These are phyloP conservation scores for Danielia oregonensis DNA, from an alignment of 805 yeast genomes.

Conservation along the genomic window DNA sequence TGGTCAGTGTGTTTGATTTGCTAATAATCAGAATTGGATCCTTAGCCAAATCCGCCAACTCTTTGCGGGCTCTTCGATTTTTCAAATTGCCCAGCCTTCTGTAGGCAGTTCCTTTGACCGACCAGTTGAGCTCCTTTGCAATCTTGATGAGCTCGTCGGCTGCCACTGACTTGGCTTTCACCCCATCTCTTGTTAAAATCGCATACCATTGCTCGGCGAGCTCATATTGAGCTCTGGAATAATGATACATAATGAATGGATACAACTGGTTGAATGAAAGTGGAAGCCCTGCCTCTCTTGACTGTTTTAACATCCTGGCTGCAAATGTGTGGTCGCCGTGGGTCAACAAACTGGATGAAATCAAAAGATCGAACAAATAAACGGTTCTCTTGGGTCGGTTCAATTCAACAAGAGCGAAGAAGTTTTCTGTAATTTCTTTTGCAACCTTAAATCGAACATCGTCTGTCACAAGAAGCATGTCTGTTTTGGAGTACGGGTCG, in stretches of 20 bases:
- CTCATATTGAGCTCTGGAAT: constrained; percentile 24
- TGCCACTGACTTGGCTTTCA: constrained; percentile 24
- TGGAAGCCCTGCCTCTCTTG: constrained; percentile 26
- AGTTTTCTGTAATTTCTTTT: constrained; percentile 23
- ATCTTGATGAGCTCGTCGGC: constrained; percentile 28
- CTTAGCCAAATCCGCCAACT: constrained; percentile 10
- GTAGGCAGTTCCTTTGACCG: constrained; percentile 30
- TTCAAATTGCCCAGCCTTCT: constrained; percentile 20
- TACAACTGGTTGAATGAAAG: constrained; percentile 36
- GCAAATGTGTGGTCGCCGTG: constrained; percentile 36
- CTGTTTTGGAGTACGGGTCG: constrained; percentile 13
- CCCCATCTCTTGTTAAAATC: constrained; percentile 29
- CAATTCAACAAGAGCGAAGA: constrained; percentile 12
- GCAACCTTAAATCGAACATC: constrained; percentile 19
- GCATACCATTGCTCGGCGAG: constrained; percentile 37
- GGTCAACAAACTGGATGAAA: constrained; percentile 25
- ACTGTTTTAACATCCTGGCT: constrained; percentile 22
- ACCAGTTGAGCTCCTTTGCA: constrained; percentile 35
- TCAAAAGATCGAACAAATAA: constrained; percentile 27
- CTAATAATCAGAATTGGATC: constrained; percentile 14
- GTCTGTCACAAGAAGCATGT: constrained; percentile 15
- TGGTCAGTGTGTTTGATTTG: constrained; percentile 9
- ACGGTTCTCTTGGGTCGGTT: constrained; percentile 16
- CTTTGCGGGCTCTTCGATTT: constrained; percentile 17
- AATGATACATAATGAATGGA: constrained; percentile 37